phyloP scores from a whole-genome alignment of 2,329 filamentous ascomycete species.

The Cytospora schulzeri region DNA sequence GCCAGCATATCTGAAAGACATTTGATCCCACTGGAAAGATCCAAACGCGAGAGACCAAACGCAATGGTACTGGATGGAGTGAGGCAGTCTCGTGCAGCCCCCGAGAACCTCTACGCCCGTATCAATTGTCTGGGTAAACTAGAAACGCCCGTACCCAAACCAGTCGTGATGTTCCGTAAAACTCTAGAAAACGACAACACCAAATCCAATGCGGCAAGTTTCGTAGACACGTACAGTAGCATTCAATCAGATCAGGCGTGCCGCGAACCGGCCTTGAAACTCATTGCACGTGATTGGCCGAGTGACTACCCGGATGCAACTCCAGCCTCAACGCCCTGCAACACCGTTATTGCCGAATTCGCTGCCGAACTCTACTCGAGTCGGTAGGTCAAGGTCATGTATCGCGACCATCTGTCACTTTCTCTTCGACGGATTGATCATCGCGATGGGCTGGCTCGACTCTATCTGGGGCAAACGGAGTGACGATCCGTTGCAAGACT shows the following conservation, averaged over 20 bases:
- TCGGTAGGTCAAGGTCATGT: constrained; percentile 4
- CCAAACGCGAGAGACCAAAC: not conserved
- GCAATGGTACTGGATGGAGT: not conserved
- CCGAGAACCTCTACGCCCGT: not conserved
- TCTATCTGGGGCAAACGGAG: constrained; percentile 50
- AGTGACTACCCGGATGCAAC: not conserved
- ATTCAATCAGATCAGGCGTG: not conserved
- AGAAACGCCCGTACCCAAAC: not conserved
- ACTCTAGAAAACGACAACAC: not conserved
- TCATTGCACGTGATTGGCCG: constrained; percentile 15
- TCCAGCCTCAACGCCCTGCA: not conserved
- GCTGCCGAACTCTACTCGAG: constrained; percentile 20
- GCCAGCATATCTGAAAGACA: not conserved
- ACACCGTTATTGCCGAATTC: constrained; percentile 23
- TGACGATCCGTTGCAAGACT: constrained; percentile 69
- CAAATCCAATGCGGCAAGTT: not conserved
- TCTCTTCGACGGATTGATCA: constrained; percentile 7
- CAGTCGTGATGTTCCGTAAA: not conserved
- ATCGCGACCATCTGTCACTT: not conserved
- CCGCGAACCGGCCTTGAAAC: not conserved
- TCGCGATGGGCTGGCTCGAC: constrained; percentile 60
- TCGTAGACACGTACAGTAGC: not conserved
- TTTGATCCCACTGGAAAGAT: not conserved
- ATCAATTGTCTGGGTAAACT: not conserved
- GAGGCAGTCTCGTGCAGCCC: not conserved